phyloP scores from a whole-genome alignment of 441 rosid genomes.

The Biscutella laevigata region DNA sequence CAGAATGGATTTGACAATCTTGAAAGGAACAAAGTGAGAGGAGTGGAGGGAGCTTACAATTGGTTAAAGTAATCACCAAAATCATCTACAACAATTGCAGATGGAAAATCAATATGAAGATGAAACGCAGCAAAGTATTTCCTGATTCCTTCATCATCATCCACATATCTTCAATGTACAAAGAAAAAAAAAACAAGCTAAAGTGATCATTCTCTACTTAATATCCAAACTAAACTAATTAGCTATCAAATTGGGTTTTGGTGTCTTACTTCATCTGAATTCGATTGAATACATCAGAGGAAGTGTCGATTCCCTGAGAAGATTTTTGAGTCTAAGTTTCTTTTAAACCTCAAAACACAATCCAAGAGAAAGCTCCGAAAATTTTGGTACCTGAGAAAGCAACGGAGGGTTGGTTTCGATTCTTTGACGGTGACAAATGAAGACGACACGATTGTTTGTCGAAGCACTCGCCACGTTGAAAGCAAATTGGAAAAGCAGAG shows the following conservation, averaged over 20 bases:
- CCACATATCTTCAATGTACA: conserved; percentile 49
- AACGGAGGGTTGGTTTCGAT: conserved; percentile 64
- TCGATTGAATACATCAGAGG: conserved; percentile 49
- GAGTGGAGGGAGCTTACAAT: conserved; percentile 39
- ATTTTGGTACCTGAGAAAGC: conserved; percentile 57
- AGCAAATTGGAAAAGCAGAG: conserved; percentile 77
- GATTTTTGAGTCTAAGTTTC: background rate
- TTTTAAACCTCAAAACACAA: too few species aligned
- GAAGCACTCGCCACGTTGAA: conserved; percentile 35
- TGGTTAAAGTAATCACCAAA: conserved; percentile 64
- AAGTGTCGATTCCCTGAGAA: conserved; percentile 51
- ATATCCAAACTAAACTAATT: background rate
- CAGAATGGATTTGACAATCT: too few species aligned
- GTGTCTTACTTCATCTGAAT: conserved; percentile 70
- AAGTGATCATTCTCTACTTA: background rate
- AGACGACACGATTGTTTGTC: conserved; percentile 36
- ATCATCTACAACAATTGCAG: conserved; percentile 56
- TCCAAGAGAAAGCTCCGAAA: too few species aligned
- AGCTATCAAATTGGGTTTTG: background rate
- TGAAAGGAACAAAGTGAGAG: background rate
- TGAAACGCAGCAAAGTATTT: conserved; percentile 88
- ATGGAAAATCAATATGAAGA: conserved; percentile 43
- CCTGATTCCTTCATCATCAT: conserved; percentile 66
- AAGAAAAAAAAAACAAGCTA: too few species aligned
- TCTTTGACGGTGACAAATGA: conserved; percentile 60